Percentiles rank a stretch among this genome's conserved stretches.
These are phyloP conservation scores for Camelina sativa DNA, from an alignment of 345 rosid genomes.

Conservation along the genomic window DNA sequence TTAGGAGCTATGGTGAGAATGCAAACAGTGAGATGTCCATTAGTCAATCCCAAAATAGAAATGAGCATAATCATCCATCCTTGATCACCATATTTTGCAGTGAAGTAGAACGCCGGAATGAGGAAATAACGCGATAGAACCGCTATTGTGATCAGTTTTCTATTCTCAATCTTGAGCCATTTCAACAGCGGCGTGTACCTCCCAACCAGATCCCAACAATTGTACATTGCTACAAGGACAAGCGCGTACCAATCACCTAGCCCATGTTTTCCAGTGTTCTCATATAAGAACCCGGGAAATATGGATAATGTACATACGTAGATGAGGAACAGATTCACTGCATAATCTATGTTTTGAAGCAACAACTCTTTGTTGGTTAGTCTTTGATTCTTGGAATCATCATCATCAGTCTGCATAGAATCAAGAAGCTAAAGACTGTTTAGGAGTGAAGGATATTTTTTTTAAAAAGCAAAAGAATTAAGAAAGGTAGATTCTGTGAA, in stretches of 20 bases:
- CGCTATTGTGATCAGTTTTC: slow-evolving; percentile 59
- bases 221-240: slow-evolving; percentile 70
- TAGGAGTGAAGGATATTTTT: background rate
- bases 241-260: slow-evolving; percentile 74
- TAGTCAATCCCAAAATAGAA: slow-evolving; percentile 72
- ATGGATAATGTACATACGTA: slow-evolving; percentile 76
- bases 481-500: background rate
- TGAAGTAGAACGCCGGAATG: slow-evolving; percentile 85
- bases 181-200: slow-evolving; percentile 67
- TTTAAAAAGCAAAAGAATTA: no score
- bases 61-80: slow-evolving; percentile 90
- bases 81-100: slow-evolving; percentile 80
- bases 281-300: slow-evolving; percentile 84
- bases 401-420: slow-evolving; percentile 51
- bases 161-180: slow-evolving; percentile 66
- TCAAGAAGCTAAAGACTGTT: slow-evolving; percentile 15
- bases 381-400: slow-evolving; percentile 47
- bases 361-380: slow-evolving; percentile 65
- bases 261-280: slow-evolving; percentile 74
- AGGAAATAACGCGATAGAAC: slow-evolving; percentile 64
- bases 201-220: slow-evolving; percentile 66
- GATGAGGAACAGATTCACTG: slow-evolving; percentile 60
- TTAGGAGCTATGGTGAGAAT: slow-evolving; percentile 80
- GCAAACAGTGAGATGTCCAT: slow-evolving; percentile 85
- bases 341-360: slow-evolving; percentile 66